Conservation (phyloP, 495 filamentous ascomycete genomes). For the Lophiostoma macrostomum region DNA sequence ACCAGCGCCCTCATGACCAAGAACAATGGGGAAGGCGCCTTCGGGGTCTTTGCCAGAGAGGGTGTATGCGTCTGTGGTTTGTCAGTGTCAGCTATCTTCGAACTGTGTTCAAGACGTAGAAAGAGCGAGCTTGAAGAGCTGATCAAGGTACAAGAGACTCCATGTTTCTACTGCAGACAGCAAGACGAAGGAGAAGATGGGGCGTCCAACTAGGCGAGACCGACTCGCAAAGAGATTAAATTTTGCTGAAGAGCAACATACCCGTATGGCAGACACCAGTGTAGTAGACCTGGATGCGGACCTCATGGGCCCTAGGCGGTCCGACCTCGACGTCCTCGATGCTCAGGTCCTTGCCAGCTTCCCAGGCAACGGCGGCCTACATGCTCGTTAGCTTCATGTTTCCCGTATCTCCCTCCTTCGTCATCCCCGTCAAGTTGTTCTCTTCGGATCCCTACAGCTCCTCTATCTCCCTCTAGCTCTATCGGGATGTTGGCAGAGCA, state of each 20-base stretch:
- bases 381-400: slow-evolving; percentile 3
- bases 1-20: slow-evolving; percentile 96
- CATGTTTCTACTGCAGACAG: too few species aligned
- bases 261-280: slow-evolving; percentile 98
- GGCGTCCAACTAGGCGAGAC: too few species aligned
- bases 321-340: slow-evolving; percentile 90
- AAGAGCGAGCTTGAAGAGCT: too few species aligned
- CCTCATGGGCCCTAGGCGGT: slow-evolving; percentile 90
- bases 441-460: not conserved
- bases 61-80: slow-evolving; percentile 82
- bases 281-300: slow-evolving; percentile 93
- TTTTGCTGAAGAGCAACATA: slow-evolving; percentile 42
- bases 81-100: slow-evolving; percentile 5
- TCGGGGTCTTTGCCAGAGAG: slow-evolving; percentile 97
- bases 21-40: slow-evolving; percentile 93
- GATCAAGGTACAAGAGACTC: too few species aligned
- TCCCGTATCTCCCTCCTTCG: not conserved
- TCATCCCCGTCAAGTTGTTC: not conserved
- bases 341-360: slow-evolving; percentile 80
- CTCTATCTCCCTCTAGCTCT: not conserved
- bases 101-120: too few species aligned
- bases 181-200: too few species aligned
- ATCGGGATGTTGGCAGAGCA: too few species aligned
- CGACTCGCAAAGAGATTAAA: too few species aligned
- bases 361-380: slow-evolving; percentile 95